Base-by-base conservation (phyloP, 176 grass and related monocot genomes). In the Puccinellia tenuiflora region DNA sequence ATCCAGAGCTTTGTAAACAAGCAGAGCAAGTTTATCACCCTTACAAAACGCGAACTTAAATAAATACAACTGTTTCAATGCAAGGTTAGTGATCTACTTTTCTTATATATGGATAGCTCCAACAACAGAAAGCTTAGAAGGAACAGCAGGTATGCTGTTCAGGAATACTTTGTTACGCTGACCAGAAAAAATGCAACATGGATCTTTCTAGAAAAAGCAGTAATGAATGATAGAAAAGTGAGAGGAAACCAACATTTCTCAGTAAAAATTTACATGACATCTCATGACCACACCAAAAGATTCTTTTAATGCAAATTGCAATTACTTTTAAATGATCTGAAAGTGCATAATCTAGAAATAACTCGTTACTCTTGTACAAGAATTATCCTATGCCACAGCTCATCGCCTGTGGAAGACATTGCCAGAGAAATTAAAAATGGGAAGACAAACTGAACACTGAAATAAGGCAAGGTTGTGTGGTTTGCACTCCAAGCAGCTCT, bases 91-190 rank as follows among this genome's bases (percentile, higher is more conserved):
- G 13, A 7, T 69, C 31, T 40, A 48, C 31, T 51, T 87, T 42
- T 50, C 61, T 20, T 89, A 39, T 35, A 77, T 6, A 64, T 35
- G 46, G 68, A 68, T 80, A 59, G 59, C 59, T 73, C 79, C 73
- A 73, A 30, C 55, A 73, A 13, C 37, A 50, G 37, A 68, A 83
- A 15, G 66, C 55, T 79, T 73, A 79, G 46, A 83, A 75, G 73
- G 20, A 76, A 53, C 30, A 57, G 29, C 57, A 59, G 9, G 33
- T 31, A 72, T 79, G 46, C 48, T 78, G 35, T 76, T 77, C 40
- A 54, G 65, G 68, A 24, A 45, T 81, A 16, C 50, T 5, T 71
- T n/a, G 37, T 64, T 60, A 81, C 31, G 68, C 67, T 28, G 11
- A 13, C 57, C 46, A 56, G 28, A 79, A 83, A 68, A 38, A 67